phyloP scores from a whole-genome alignment of 2,329 filamentous ascomycete genomes.

The Dothistroma septosporum region DNA sequence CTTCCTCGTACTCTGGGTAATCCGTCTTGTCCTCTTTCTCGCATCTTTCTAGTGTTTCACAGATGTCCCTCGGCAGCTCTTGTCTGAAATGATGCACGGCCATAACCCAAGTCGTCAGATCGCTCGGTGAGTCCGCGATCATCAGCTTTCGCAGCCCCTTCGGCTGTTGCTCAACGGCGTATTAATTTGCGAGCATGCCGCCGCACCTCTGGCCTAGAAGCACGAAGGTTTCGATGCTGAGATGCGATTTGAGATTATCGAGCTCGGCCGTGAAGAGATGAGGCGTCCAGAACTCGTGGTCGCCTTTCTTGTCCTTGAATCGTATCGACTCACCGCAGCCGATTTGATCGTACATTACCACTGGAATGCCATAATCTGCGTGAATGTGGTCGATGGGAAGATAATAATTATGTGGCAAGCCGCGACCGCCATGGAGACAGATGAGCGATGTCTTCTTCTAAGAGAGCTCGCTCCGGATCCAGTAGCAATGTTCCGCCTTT shows the following conservation, averaged over 20 bases:
- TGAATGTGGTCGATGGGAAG: slow-evolving; percentile 38
- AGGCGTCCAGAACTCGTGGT: slow-evolving; percentile 47
- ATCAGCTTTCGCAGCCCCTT: slow-evolving; percentile 38
- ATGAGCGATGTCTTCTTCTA: slow-evolving; percentile 34
- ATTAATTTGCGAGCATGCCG: slow-evolving; percentile 47
- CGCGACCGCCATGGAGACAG: slow-evolving; percentile 46
- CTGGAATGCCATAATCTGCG: slow-evolving; percentile 38
- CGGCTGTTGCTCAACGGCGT: slow-evolving; percentile 36
- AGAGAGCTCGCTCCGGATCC: slow-evolving; percentile 37
- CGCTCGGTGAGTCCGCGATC: slow-evolving; percentile 27
- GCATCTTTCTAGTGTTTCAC: slow-evolving; percentile 29
- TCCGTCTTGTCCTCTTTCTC: slow-evolving; percentile 32
- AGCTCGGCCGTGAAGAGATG: slow-evolving; percentile 50
- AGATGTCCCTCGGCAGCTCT: slow-evolving; percentile 29
- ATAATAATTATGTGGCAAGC: slow-evolving; percentile 39
- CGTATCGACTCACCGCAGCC: slow-evolving; percentile 50
- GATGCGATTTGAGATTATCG: slow-evolving; percentile 43
- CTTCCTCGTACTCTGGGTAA: slow-evolving; percentile 32
- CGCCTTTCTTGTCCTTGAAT: slow-evolving; percentile 44
- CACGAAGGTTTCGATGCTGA: slow-evolving; percentile 41
- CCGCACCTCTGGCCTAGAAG: slow-evolving; percentile 51
- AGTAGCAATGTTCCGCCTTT: slow-evolving; percentile 41
- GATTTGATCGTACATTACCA: slow-evolving; percentile 55
- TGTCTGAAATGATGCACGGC: slow-evolving; percentile 26
- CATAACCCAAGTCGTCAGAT: slow-evolving; percentile 28